These are phyloP conservation scores for Mycena pura DNA, from an alignment of 768 basidiomycete species.

Conservation along the genomic window DNA sequence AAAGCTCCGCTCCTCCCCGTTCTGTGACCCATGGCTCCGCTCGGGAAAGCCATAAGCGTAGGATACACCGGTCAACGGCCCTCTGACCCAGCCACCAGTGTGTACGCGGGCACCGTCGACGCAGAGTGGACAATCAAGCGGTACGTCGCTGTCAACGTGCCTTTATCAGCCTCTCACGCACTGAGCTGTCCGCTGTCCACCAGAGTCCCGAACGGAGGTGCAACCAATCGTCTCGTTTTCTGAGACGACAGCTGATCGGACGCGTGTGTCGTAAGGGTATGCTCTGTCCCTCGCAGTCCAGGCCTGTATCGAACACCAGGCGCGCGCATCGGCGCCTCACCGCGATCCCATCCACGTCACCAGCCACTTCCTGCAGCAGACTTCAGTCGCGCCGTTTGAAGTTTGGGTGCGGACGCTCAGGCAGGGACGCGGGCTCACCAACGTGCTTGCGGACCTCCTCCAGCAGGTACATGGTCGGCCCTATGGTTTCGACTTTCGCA, in stretches of 20 bases:
- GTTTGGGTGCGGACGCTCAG: constrained; percentile 57
- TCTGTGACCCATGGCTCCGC: constrained; percentile 44
- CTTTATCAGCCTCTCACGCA: neutral
- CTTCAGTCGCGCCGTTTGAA: constrained; percentile 48
- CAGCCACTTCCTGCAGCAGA: constrained; percentile 61
- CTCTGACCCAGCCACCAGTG: constrained; percentile 17
- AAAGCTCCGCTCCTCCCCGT: neutral
- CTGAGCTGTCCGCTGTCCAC: neutral
- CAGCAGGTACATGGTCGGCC: constrained; percentile 57
- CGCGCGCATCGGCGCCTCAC: constrained; percentile 51
- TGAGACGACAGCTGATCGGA: constrained; percentile 3
- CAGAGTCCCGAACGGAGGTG: constrained; percentile 65
- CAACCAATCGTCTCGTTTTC: neutral
- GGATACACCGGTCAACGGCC: constrained; percentile 5
- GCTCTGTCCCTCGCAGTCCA: constrained; percentile 61
- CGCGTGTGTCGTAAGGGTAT: constrained; percentile 52
- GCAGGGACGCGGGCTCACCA: constrained; percentile 59
- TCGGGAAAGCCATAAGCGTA: constrained; percentile 43
- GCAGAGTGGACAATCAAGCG: constrained; percentile 51
- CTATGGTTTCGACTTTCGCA: neutral
- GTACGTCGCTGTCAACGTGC: constrained; percentile 46
- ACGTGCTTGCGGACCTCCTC: constrained; percentile 63
- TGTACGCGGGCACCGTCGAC: constrained; percentile 50
- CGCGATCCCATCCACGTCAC: constrained; percentile 65
- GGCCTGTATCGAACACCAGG: constrained; percentile 60